These are phyloP conservation scores for Hyphodiscus sp. DNA, from an alignment of 2,329 filamentous ascomycete genomes.

Conservation along the genomic window DNA sequence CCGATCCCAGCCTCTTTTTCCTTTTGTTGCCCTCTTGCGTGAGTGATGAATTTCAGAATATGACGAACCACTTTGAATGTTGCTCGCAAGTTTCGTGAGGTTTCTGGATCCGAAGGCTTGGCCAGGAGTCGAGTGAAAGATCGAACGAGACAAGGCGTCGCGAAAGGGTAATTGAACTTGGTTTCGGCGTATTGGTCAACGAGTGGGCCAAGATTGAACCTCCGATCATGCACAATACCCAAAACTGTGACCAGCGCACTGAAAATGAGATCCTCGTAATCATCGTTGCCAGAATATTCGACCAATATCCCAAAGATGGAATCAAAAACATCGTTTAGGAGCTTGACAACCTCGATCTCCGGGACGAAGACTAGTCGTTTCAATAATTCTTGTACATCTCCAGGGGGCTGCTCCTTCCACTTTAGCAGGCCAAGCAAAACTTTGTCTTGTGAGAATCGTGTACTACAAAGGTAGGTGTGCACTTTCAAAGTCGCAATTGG, in stretches of 20 bases:
- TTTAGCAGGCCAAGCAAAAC: constrained; percentile 75
- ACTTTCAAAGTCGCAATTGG: constrained; percentile 73
- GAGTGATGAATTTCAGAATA: constrained; percentile 90
- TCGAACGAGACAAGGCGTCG: constrained; percentile 78
- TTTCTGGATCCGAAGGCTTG: constrained; percentile 76
- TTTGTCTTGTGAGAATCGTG: constrained; percentile 87
- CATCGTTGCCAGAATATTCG: constrained; percentile 83
- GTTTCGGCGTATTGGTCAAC: constrained; percentile 88
- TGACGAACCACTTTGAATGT: constrained; percentile 94
- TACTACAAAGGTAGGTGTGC: constrained; percentile 88
- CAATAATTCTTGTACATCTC: constrained; percentile 66
- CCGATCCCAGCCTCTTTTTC: constrained; percentile 84
- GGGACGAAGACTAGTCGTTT: constrained; percentile 87
- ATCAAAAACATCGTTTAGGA: constrained; percentile 83
- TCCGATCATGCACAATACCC: constrained; percentile 87
- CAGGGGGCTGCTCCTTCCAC: constrained; percentile 72
- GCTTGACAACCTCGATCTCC: constrained; percentile 95
- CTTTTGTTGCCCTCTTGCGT: constrained; percentile 77
- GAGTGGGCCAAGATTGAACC: constrained; percentile 84
- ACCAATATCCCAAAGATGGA: constrained; percentile 86
- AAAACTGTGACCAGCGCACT: constrained; percentile 83
- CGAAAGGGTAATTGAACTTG: constrained; percentile 88
- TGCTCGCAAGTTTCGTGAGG: constrained; percentile 75
- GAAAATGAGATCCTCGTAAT: constrained; percentile 90
- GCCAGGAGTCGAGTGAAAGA: constrained; percentile 80